Evolutionary conservation across 2,329 filamentous ascomycete species (phyloP).

Genomic region (Calonectria naviculata): DNA sequence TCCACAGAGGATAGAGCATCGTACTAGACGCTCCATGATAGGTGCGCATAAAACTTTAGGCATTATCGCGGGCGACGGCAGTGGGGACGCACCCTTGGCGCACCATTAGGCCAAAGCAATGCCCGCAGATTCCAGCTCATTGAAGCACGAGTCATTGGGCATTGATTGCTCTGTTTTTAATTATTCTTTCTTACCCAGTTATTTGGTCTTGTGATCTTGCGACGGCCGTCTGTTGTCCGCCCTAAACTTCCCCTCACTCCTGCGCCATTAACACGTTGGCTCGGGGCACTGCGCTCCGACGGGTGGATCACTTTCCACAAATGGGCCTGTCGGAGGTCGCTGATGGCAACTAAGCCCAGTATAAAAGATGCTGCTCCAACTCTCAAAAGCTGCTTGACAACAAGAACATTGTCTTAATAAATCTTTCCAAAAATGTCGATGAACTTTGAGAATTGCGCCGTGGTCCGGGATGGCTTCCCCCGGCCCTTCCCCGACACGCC

Average conservation of each 20-base stretch:
- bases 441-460: slow-evolving; percentile 35
- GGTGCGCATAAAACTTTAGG: background rate
- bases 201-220: slow-evolving; percentile 1
- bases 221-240: background rate
- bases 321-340: background rate
- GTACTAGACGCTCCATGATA: background rate
- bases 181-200: background rate
- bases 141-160: background rate
- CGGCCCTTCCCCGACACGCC: slow-evolving; percentile 37
- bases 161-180: background rate
- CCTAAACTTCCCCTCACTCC: slow-evolving; percentile 3
- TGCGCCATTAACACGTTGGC: slow-evolving; percentile 8
- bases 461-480: slow-evolving; percentile 37
- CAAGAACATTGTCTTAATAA: background rate
- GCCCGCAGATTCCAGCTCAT: background rate
- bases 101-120: background rate
- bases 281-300: slow-evolving; percentile 22
- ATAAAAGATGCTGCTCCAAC: background rate
- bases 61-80: background rate
- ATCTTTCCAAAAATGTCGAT: slow-evolving; percentile 39
- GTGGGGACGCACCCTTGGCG: background rate
- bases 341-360: background rate
- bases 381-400: background rate
- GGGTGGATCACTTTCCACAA: background rate
- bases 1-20: background rate